Conservation (phyloP, 805 yeast species). For the Danielia oregonensis region DNA sequence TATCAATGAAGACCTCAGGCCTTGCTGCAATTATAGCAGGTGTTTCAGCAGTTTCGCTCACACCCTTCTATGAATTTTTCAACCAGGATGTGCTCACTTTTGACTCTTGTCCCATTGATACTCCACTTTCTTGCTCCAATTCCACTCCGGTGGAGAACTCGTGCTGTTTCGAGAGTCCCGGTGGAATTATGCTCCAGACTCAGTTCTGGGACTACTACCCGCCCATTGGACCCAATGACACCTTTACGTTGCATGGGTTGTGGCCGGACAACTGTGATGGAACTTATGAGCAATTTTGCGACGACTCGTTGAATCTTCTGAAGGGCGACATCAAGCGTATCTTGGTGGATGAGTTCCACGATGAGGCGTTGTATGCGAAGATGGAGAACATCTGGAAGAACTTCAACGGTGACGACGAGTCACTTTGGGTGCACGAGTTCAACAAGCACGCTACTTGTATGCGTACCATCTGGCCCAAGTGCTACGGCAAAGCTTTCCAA, state of each 20-base stretch:
- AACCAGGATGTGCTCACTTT: not conserved
- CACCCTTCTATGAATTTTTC: not conserved
- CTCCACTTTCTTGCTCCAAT: slow-evolving; percentile 63
- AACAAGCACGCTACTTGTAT: slow-evolving; percentile 45
- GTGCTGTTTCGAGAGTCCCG: slow-evolving; percentile 41
- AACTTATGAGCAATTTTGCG: slow-evolving; percentile 34
- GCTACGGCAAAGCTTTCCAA: slow-evolving; percentile 25
- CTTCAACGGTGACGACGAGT: slow-evolving; percentile 29
- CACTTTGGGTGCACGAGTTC: slow-evolving; percentile 41
- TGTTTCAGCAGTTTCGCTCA: not conserved
- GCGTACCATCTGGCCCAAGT: slow-evolving; percentile 32
- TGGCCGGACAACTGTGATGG: slow-evolving; percentile 45
- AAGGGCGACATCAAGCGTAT: slow-evolving; percentile 22
- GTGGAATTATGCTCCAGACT: slow-evolving; percentile 38
- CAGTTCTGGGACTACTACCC: slow-evolving; percentile 41
- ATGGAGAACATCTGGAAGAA: slow-evolving; percentile 16
- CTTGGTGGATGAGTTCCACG: slow-evolving; percentile 23
- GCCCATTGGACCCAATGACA: slow-evolving; percentile 29
- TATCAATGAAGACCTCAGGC: not conserved
- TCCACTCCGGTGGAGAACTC: slow-evolving; percentile 45
- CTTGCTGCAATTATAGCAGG: not conserved
- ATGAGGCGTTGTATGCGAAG: slow-evolving; percentile 22
- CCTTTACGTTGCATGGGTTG: slow-evolving; percentile 42
- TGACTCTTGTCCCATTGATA: slow-evolving; percentile 11
- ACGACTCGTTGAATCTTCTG: slow-evolving; percentile 24